Conservation (phyloP, 2,329 filamentous ascomycete genomes). For the Stemphylium lycopersici region DNA sequence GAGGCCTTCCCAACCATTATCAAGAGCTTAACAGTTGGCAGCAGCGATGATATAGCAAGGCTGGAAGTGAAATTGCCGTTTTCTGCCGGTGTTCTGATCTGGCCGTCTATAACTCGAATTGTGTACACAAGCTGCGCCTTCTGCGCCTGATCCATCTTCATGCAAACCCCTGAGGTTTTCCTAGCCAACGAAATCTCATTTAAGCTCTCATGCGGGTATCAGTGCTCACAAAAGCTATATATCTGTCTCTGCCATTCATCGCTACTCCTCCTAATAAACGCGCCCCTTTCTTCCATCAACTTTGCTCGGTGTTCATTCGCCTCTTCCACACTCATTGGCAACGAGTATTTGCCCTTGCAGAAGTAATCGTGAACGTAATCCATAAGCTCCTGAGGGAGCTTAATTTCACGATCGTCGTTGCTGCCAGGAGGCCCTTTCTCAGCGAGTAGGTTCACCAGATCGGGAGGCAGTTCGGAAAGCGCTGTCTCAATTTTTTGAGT, state of each 20-base stretch:
- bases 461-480: constrained; percentile 20
- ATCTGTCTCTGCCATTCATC: constrained; percentile 1
- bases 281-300: constrained; percentile 18
- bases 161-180: too few relatives aligned
- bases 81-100: too few relatives aligned
- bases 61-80: too few relatives aligned
- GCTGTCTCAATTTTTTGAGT: constrained; percentile 1
- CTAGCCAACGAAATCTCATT: too few relatives aligned
- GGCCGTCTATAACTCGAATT: too few relatives aligned
- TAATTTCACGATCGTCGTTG: neutral
- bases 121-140: too few relatives aligned
- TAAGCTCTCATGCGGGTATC: neutral
- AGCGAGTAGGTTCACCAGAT: constrained; percentile 18
- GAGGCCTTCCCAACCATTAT: too few relatives aligned
- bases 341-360: neutral
- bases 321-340: constrained; percentile 28
- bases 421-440: constrained; percentile 4
- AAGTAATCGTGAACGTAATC: constrained; percentile 18
- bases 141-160: too few relatives aligned
- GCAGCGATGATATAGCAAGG: neutral
- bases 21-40: too few relatives aligned
- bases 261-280: constrained; percentile 5
- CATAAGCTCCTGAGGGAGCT: constrained; percentile 25
- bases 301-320: constrained; percentile 7
- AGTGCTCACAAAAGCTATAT: constrained; percentile 27